Evolutionary conservation across 441 rosid genomes (phyloP).

Genomic region (Erodium chrysanthum): DNA sequence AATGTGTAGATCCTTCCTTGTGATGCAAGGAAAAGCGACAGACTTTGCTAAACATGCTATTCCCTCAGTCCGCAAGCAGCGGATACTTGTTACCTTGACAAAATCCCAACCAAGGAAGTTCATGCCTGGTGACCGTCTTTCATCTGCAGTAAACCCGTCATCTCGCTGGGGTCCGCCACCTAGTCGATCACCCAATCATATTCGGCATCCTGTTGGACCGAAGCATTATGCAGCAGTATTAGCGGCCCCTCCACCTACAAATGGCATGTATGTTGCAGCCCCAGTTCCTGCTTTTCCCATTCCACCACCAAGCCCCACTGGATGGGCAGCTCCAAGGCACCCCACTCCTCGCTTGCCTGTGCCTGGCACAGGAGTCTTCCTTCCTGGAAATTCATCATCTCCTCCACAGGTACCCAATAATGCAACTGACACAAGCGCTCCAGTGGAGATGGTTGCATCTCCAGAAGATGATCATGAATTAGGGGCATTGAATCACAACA

Average conservation of each 20-base stretch:
- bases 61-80: slow-evolving; percentile 48
- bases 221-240: slow-evolving; percentile 50
- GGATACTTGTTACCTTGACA: slow-evolving; percentile 65
- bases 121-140: slow-evolving; percentile 25
- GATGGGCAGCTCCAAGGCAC: slow-evolving; percentile 55
- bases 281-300: slow-evolving; percentile 47
- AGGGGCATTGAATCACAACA: too few species aligned
- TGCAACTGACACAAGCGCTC: slow-evolving; percentile 19
- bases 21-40: slow-evolving; percentile 66
- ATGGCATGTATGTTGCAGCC: slow-evolving; percentile 40
- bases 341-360: slow-evolving; percentile 46
- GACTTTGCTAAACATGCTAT: slow-evolving; percentile 75
- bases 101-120: slow-evolving; percentile 48
- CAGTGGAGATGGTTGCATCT: not conserved
- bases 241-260: slow-evolving; percentile 48
- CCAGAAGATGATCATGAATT: too few species aligned
- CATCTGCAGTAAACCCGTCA: slow-evolving; percentile 26
- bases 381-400: slow-evolving; percentile 50
- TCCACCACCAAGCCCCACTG: slow-evolving; percentile 44
- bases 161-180: slow-evolving; percentile 55
- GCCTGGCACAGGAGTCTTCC: slow-evolving; percentile 92
- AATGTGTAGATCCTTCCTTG: slow-evolving; percentile 51
- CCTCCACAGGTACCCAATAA: slow-evolving; percentile 22
- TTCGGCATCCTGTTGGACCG: slow-evolving; percentile 39
- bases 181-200: slow-evolving; percentile 42